Evolutionary conservation across 73 alveolate species (phyloP).

Genomic region (Symbiodinium pilosum): DNA sequence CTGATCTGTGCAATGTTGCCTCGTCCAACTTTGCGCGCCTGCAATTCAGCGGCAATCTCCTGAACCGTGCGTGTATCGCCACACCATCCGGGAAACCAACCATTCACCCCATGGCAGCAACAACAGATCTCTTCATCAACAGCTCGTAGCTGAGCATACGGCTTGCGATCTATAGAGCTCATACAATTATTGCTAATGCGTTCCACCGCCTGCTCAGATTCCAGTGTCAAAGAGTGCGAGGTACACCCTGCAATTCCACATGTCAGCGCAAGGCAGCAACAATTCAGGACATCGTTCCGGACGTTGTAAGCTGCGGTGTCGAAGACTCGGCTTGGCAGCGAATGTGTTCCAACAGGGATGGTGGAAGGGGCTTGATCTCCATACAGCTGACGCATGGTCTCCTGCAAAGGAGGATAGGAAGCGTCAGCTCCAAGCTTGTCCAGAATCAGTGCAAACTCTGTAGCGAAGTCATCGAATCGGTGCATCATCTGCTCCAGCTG

Average conservation of each 20-base stretch:
- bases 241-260: conserved; percentile 61
- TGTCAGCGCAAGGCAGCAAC: conserved; percentile 6
- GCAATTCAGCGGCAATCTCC: neutral
- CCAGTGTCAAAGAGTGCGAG: neutral
- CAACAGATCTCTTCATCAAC: neutral
- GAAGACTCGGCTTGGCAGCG: conserved; percentile 14
- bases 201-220: neutral
- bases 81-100: neutral
- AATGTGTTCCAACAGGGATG: neutral
- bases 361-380: conserved; percentile 11
- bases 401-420: conserved; percentile 34
- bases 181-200: neutral
- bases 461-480: conserved; percentile 45
- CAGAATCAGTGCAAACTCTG: neutral
- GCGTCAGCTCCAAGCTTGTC: conserved; percentile 36
- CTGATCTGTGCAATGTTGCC: conserved; percentile 16
- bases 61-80: neutral
- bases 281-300: conserved; percentile 21
- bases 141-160: neutral
- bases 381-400: conserved; percentile 25
- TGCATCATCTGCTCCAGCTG: conserved; percentile 49
- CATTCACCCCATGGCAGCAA: neutral
- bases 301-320: conserved; percentile 23
- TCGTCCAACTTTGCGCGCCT: conserved; percentile 2
- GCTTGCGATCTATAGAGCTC: neutral